phyloP scores from a whole-genome alignment of 2,329 filamentous ascomycete genomes.

The Pestalotiopsis sp. region DNA sequence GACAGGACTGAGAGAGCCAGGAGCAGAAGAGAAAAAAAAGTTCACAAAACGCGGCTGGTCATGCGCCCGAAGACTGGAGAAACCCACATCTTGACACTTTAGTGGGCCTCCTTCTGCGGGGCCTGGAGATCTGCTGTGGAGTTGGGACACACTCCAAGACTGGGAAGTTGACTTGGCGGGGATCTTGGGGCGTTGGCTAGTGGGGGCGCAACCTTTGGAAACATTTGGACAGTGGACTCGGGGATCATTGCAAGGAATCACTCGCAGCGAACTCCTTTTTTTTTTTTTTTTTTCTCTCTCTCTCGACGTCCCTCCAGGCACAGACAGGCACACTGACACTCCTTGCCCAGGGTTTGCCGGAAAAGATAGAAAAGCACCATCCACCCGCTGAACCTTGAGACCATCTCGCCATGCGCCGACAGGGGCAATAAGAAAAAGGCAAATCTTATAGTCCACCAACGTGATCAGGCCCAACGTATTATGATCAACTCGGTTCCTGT shows the following conservation, averaged over 20 bases:
- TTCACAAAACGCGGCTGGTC: slow-evolving; percentile 3
- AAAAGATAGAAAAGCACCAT: background rate
- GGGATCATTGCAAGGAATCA: background rate
- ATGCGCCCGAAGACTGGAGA: background rate
- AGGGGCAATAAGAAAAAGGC: background rate
- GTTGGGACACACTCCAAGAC: background rate
- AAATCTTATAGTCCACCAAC: background rate
- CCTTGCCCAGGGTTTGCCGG: background rate
- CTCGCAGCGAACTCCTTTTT: background rate
- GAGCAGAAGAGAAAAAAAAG: background rate
- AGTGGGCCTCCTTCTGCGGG: background rate
- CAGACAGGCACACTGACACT: background rate
- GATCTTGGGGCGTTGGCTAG: background rate
- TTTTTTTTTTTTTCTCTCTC: background rate
- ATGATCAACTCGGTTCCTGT: background rate
- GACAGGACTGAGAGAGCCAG: background rate
- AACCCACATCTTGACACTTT: slow-evolving; percentile 4
- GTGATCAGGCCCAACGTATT: background rate
- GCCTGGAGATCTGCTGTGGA: slow-evolving; percentile 1
- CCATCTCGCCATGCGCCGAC: background rate
- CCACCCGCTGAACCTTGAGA: background rate
- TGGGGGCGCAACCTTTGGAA: background rate
- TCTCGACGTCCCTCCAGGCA: background rate
- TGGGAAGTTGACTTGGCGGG: background rate
- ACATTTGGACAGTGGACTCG: background rate